Base-by-base conservation (phyloP, 495 filamentous ascomycete species). In the Opeltia flavorubescens region DNA sequence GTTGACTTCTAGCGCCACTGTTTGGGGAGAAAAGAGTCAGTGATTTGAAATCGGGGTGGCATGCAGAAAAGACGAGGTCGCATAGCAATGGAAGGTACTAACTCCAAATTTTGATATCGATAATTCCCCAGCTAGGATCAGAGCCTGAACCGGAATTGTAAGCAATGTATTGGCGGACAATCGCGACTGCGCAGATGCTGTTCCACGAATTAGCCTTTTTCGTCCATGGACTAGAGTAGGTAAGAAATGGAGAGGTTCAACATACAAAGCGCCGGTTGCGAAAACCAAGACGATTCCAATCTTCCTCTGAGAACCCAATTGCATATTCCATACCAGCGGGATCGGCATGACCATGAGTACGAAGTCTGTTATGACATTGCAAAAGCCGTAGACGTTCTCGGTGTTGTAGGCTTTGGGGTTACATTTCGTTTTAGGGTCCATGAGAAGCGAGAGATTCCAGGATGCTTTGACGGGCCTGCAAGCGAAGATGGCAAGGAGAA, bases 311-410 rank as follows among this genome's bases (percentile, higher is more conserved):
- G n/a, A 7, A 12, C 25, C 30, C 42, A 50, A 39, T 8, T 50
- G 42, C 48, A 50, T 26, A 1, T 18, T 36, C 48, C 41, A 50
- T 13, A 50, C 18, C 48, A 50, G 46, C 0, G 48, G 48, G 24
- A 50, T 36, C 1, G 48, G 48, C 43, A 46, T 13, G 13, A 50
- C 12, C 12, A 50, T 24, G 2, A 46, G 21, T 12, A 39, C 34
- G 13, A 50, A 39, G 12, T 50, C 48, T 11, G 34, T 44, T 2
- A 50, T 17, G 30, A 46, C 40, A 34, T 50, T 50, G 23, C 21
- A 50, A 6, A 36, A 50, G 0, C 48, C 48, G 23, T 46, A 46
- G 4, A 50, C 40, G 31, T 40, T 45, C 12, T 13, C 13, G 8
- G 46, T 43, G 4, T 41, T 20, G 5, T 11, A 12, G n/a, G n/a